A percentile compares a stretch with the other conserved stretches of the same genome.
Conservation (phyloP, 176 grass and related monocot species). For the Rhynchospora tenuis region DNA sequence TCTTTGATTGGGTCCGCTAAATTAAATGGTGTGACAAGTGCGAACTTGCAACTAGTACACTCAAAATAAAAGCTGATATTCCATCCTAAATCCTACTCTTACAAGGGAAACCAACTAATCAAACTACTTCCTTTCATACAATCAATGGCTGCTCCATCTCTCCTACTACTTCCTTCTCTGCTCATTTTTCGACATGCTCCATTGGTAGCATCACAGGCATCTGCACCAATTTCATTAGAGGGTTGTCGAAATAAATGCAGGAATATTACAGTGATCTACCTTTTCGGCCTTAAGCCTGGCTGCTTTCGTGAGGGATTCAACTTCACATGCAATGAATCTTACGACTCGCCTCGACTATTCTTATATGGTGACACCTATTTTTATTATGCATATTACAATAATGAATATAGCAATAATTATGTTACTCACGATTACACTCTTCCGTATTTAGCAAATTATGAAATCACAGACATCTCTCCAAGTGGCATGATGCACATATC, state of each 20-base stretch:
- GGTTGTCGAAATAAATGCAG: conserved; percentile 38
- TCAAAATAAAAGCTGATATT: too few species aligned
- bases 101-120: too few species aligned
- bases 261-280: conserved; percentile 37
- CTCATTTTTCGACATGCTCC: not conserved
- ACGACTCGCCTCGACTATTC: conserved; percentile 26
- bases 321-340: conserved; percentile 7
- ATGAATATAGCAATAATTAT: too few species aligned
- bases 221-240: not conserved
- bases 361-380: not conserved
- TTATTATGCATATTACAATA: too few species aligned
- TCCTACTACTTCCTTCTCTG: not conserved
- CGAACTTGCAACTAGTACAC: too few species aligned
- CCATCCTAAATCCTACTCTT: too few species aligned
- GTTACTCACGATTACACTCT: too few species aligned
- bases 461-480: conserved; percentile 19
- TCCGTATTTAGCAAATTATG: too few species aligned
- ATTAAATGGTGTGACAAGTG: too few species aligned
- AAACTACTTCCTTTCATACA: too few species aligned
- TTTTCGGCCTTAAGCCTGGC: conserved; percentile 33
- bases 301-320: too few species aligned
- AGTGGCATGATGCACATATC: not conserved
- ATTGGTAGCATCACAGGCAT: not conserved
- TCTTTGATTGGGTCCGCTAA: too few species aligned
- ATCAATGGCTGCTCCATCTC: not conserved